Base-by-base conservation (phyloP, 2,329 filamentous ascomycete species). In the Lachnellula suecica region DNA sequence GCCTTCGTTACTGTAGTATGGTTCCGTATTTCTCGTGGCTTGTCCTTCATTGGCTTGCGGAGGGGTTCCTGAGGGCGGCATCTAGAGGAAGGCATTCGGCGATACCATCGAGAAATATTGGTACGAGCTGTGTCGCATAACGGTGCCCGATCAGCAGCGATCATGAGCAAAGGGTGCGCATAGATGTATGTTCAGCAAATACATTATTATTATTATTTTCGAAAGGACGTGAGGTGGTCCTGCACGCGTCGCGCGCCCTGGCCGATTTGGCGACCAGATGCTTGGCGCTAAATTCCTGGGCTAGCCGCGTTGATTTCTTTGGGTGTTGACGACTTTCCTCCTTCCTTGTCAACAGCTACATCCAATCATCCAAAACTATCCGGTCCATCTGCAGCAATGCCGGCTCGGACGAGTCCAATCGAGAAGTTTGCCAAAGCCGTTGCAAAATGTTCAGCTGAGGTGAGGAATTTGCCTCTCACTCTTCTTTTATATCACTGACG, bases 341-440 rank as follows among this genome's bases (percentile, higher is more conserved):
- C 25, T 34, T n/a, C 24, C 29, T 44, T 20, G n/a, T n/a, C n/a
- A n/a, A n/a, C 22, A 41, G 48, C 23, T 5, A 35, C 34, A 23
- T 15, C 4, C 37, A 22, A 47, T n/a, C 22, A 38, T n/a, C n/a
- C n/a, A n/a, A n/a, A n/a, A n/a, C n/a, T n/a, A n/a, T n/a, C n/a
- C n/a, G n/a, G n/a, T n/a, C n/a, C n/a, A n/a, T 34, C 34, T 6
- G 11, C 38, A 31, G 44, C 46, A 51, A 71, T 70, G 68, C 66
- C 68, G 46, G 29, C 53, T 47, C 58, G 77, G 57, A 80, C 76
- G 52, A 75, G 84, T 56, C 86, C 86, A 20, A 82, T 89, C 57
- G 83, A 88, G 65, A 88, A 84, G 59, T 79, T 89, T 63, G 85
- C 85, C 15, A 75, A 80, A 56, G 84, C 85, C 2, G 78, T 79